Percentiles rank a stretch among this genome's conserved stretches.
Conservation (phyloP, 192 early-diverging fungal species). For the Coemansia aciculifera region DNA sequence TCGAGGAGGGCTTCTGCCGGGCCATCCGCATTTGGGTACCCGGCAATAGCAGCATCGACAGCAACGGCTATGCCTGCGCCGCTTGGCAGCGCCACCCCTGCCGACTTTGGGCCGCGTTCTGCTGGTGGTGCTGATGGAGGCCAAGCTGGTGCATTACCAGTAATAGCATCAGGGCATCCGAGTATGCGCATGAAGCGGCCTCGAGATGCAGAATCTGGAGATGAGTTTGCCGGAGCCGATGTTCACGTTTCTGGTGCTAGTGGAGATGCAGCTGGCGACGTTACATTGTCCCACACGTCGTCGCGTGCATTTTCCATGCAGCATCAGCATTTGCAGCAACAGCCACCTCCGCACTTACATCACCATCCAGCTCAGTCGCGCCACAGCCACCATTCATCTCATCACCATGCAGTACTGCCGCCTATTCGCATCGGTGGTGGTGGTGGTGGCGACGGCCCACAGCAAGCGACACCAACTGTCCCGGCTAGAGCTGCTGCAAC, state of each 20-base stretch:
- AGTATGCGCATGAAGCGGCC: constrained; percentile 28
- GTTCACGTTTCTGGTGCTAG: neutral
- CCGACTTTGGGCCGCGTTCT: neutral
- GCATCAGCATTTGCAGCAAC: constrained; percentile 11
- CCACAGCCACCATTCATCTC: neutral
- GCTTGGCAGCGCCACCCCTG: neutral
- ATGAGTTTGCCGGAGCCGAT: constrained; percentile 3
- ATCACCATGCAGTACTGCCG: constrained; percentile 21
- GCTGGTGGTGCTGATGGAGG: neutral
- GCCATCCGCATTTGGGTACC: constrained; percentile 20
- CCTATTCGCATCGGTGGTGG: constrained; percentile 24
- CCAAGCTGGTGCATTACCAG: neutral
- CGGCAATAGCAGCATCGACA: constrained; percentile 2
- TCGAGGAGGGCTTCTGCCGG: constrained; percentile 6
- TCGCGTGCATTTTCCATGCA: neutral
- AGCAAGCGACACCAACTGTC: neutral
- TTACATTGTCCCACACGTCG: neutral
- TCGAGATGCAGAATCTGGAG: constrained; percentile 15
- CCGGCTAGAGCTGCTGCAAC: neutral
- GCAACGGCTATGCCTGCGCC: neutral
- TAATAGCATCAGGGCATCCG: constrained; percentile 9
- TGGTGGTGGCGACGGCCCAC: neutral
- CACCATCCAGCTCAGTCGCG: constrained; percentile 20
- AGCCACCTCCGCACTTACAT: constrained; percentile 10
- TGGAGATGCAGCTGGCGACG: constrained; percentile 1